Evolutionary conservation across 768 basidiomycete genomes (phyloP).

Genomic region (Podaxis mareebaensis): DNA sequence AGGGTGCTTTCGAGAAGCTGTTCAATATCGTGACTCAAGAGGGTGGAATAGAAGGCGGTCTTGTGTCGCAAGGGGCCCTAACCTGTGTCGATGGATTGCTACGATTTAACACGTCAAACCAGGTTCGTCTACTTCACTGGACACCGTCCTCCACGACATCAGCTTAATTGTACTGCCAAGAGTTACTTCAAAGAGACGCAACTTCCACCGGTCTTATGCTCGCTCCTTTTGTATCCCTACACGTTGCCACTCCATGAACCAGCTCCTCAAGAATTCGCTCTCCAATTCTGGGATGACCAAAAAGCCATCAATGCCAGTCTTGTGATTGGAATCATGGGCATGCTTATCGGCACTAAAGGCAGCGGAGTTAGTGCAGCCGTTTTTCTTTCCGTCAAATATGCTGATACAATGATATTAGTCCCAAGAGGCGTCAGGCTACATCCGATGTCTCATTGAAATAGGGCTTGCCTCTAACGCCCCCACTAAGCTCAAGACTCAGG

Average conservation of each 20-base stretch:
- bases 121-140: slow-evolving; percentile 51
- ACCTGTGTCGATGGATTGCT: slow-evolving; percentile 84
- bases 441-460: slow-evolving; percentile 83
- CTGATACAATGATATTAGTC: slow-evolving; percentile 35
- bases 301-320: slow-evolving; percentile 80
- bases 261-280: slow-evolving; percentile 85
- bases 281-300: slow-evolving; percentile 96
- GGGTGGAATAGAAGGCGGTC: slow-evolving; percentile 90
- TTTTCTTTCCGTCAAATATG: slow-evolving; percentile 4
- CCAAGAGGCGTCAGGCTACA: slow-evolving; percentile 57
- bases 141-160: neutral
- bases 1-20: slow-evolving; percentile 94
- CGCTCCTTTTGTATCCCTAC: slow-evolving; percentile 70
- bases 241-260: slow-evolving; percentile 54
- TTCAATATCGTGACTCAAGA: slow-evolving; percentile 86
- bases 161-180: slow-evolving; percentile 40
- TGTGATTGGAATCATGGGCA: slow-evolving; percentile 82
- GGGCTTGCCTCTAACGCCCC: slow-evolving; percentile 95
- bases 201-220: slow-evolving; percentile 65
- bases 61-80: slow-evolving; percentile 84
- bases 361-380: slow-evolving; percentile 46
- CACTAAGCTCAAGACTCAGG: slow-evolving; percentile 83
- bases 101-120: slow-evolving; percentile 92
- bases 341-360: slow-evolving; percentile 78
- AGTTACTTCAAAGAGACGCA: slow-evolving; percentile 95